These are phyloP conservation scores for Penicillium sclerotiorum DNA, from an alignment of 2,329 filamentous ascomycete genomes.

Conservation along the genomic window DNA sequence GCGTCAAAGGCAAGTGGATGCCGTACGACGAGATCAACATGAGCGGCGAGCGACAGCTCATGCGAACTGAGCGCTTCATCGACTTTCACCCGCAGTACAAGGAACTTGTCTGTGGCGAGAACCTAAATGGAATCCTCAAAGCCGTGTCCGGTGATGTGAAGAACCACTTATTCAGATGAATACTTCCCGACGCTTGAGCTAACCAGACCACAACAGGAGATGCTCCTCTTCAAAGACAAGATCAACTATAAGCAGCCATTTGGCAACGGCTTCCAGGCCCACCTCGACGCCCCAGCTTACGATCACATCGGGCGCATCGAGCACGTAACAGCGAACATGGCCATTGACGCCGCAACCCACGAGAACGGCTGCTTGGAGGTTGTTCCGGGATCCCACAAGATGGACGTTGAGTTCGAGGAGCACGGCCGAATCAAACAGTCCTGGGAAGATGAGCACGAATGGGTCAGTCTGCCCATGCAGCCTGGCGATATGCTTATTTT, in stretches of 20 bases:
- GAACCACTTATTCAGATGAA: neutral
- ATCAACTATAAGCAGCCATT: conserved; percentile 41
- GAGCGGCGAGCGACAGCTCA: conserved; percentile 34
- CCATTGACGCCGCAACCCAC: conserved; percentile 35
- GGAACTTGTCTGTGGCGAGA: conserved; percentile 29
- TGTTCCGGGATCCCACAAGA: conserved; percentile 37
- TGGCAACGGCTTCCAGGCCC: conserved; percentile 39
- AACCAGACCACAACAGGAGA: conserved; percentile 22
- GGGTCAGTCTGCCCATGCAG: conserved; percentile 34
- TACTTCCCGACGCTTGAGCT: neutral
- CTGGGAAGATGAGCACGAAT: conserved; percentile 36
- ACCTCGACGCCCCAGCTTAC: conserved; percentile 41
- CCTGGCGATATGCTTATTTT: conserved; percentile 37
- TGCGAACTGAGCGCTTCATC: conserved; percentile 39
- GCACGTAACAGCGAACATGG: conserved; percentile 39
- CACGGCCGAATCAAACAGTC: conserved; percentile 33
- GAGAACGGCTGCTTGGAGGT: conserved; percentile 40
- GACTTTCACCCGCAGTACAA: conserved; percentile 33
- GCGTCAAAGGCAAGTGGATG: conserved; percentile 37
- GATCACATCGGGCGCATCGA: conserved; percentile 38
- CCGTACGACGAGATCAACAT: conserved; percentile 38
- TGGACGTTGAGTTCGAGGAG: conserved; percentile 34
- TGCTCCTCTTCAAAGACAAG: conserved; percentile 42
- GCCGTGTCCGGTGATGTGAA: conserved; percentile 31
- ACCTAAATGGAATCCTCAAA: conserved; percentile 29